These are phyloP conservation scores for Starmerella powellii DNA, from an alignment of 805 yeast species.

Conservation along the genomic window DNA sequence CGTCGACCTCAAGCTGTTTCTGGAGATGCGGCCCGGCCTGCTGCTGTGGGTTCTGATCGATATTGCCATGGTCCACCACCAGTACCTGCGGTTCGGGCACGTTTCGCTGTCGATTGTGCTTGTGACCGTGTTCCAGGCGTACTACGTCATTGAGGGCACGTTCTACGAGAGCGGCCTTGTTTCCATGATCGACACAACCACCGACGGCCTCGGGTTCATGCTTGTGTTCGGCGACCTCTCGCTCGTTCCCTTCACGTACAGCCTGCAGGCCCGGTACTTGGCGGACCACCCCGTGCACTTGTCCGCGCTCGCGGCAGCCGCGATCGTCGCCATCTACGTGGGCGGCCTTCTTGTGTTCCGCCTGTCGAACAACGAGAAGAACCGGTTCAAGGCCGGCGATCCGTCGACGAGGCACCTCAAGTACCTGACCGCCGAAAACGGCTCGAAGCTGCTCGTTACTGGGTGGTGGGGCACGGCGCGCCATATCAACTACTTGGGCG, in stretches of 20 bases:
- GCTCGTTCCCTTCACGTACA: slow-evolving; percentile 83
- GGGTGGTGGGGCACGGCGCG: slow-evolving; percentile 97
- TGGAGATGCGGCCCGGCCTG: slow-evolving; percentile 92
- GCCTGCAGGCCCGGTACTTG: slow-evolving; percentile 73
- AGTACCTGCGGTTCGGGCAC: slow-evolving; percentile 47
- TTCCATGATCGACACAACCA: slow-evolving; percentile 90
- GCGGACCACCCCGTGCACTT: slow-evolving; percentile 50
- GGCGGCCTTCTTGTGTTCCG: slow-evolving; percentile 75
- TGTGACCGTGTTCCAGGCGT: slow-evolving; percentile 57
- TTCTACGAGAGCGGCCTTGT: slow-evolving; percentile 79
- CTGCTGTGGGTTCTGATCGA: slow-evolving; percentile 73
- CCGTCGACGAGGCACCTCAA: slow-evolving; percentile 48
- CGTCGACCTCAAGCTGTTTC: slow-evolving; percentile 80
- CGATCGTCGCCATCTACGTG: slow-evolving; percentile 39
- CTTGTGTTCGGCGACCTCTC: slow-evolving; percentile 86
- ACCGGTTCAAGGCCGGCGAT: slow-evolving; percentile 68
- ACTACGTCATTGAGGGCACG: slow-evolving; percentile 84
- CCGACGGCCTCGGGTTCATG: slow-evolving; percentile 98
- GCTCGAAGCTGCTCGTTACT: slow-evolving; percentile 67
- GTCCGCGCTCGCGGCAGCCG: slow-evolving; percentile 32
- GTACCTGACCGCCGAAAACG: slow-evolving; percentile 59
- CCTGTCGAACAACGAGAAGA: slow-evolving; percentile 72
- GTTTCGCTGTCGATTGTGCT: slow-evolving; percentile 62
- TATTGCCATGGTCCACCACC: slow-evolving; percentile 68
- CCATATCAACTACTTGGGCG: slow-evolving; percentile 91